Evolutionary conservation across 2,329 filamentous ascomycete species (phyloP).

Genomic region (Epichloe gansuensis): DNA sequence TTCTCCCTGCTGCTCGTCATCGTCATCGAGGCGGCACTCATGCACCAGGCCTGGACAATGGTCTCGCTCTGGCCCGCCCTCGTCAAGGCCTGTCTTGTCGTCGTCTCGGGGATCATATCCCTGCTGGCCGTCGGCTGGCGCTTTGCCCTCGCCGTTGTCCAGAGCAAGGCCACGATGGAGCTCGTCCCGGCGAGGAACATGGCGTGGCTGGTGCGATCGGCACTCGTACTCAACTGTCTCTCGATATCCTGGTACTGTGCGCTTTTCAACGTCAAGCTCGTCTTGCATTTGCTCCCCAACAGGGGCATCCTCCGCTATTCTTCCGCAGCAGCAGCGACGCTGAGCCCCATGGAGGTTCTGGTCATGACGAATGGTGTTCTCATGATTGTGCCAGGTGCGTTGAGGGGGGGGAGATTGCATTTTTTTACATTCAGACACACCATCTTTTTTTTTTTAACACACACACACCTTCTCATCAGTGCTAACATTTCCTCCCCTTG

Average conservation of each 20-base stretch:
- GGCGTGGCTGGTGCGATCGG: conserved; percentile 27
- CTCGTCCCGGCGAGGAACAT: conserved; percentile 11
- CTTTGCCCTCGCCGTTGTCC: conserved; percentile 23
- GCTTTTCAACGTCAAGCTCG: conserved; percentile 39
- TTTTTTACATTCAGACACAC: background rate
- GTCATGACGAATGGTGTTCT: conserved; percentile 42
- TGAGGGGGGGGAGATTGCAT: too few species aligned
- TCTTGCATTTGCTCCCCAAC: conserved; percentile 33
- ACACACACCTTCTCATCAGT: background rate
- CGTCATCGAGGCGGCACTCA: conserved; percentile 33
- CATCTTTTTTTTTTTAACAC: too few species aligned
- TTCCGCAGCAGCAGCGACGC: background rate
- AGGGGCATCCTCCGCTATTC: conserved; percentile 32
- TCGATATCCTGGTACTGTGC: conserved; percentile 41
- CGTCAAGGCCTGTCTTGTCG: conserved; percentile 19
- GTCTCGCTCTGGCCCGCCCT: conserved; percentile 32
- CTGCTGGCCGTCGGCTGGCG: conserved; percentile 20
- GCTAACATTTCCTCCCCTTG: background rate
- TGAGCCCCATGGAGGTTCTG: conserved; percentile 41
- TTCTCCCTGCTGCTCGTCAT: conserved; percentile 32
- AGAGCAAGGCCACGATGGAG: conserved; percentile 20
- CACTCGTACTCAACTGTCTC: conserved; percentile 26
- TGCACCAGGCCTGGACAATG: conserved; percentile 40
- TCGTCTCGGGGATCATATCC: conserved; percentile 23
- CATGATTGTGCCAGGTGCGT: conserved; percentile 42